A percentile compares a stretch with the other conserved stretches of the same genome.
These are phyloP conservation scores for Geranium rotundifolium DNA, from an alignment of 345 rosid genomes.

Conservation along the genomic window DNA sequence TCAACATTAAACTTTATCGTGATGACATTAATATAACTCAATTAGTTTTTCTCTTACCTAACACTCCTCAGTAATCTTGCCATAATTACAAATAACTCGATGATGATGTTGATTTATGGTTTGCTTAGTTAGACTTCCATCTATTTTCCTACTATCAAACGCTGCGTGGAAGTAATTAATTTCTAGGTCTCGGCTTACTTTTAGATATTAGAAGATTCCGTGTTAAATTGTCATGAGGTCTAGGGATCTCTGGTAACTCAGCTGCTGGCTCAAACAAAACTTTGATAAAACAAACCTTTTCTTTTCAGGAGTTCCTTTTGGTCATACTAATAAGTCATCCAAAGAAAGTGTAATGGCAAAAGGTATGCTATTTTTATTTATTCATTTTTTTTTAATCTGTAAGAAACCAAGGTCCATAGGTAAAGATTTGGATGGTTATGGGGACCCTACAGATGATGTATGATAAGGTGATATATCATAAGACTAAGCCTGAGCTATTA, in stretches of 20 bases:
- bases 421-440: not conserved
- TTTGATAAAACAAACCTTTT: slow-evolving; percentile 47
- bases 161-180: not conserved
- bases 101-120: not conserved
- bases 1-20: no score
- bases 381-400: slow-evolving; percentile 4
- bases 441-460: not conserved
- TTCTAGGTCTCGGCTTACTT: slow-evolving; percentile 1
- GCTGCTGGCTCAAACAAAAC: slow-evolving; percentile 13
- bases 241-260: slow-evolving; percentile 15
- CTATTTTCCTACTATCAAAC: no score
- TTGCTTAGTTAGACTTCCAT: not conserved
- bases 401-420: not conserved
- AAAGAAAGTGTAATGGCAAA: slow-evolving; percentile 76
- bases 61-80: not conserved
- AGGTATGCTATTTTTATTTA: slow-evolving; percentile 47
- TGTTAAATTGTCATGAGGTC: slow-evolving; percentile 5
- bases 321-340: slow-evolving; percentile 65
- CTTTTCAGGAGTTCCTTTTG: slow-evolving; percentile 91
- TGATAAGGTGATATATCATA: not conserved
- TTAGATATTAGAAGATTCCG: slow-evolving; percentile 5
- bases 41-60: no score
- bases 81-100: not conserved
- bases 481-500: no score
- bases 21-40: no score